phyloP scores from a whole-genome alignment of 2,329 filamentous ascomycete genomes.

The Periconia macrospinosa region DNA sequence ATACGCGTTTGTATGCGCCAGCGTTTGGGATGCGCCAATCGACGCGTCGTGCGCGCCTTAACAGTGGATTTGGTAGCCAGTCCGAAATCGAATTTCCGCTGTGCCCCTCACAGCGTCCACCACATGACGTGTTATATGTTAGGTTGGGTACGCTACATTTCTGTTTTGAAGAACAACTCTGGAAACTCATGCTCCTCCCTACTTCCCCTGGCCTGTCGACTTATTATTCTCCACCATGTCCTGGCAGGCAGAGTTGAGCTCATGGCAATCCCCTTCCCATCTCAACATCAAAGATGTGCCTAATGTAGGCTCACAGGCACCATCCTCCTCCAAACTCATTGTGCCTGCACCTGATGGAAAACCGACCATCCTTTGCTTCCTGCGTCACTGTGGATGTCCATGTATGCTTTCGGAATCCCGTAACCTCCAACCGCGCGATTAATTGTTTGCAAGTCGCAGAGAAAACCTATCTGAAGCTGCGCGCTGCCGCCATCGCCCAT shows the following conservation, averaged over 20 bases:
- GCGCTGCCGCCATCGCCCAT: conserved; percentile 25
- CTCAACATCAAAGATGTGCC: conserved; percentile 48
- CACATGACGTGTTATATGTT: too few relatives aligned
- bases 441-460: conserved; percentile 63
- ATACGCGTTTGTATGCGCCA: neutral
- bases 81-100: too few relatives aligned
- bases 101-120: too few relatives aligned
- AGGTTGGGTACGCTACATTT: too few relatives aligned
- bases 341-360: conserved; percentile 56
- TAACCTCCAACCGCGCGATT: neutral
- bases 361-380: conserved; percentile 66
- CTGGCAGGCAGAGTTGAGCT: conserved; percentile 45
- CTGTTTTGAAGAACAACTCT: too few relatives aligned
- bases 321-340: conserved; percentile 54
- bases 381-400: conserved; percentile 74
- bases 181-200: too few relatives aligned
- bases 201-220: neutral
- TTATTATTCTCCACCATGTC: conserved; percentile 28
- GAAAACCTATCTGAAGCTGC: conserved; percentile 57
- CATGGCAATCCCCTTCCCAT: conserved; percentile 44
- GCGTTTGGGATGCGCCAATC: neutral
- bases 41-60: neutral
- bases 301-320: conserved; percentile 58
- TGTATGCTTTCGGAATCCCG: conserved; percentile 51
- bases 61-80: too few relatives aligned